Evolutionary conservation across 257 asterid species (phyloP).

Genomic region (Mitragyna speciosa): DNA sequence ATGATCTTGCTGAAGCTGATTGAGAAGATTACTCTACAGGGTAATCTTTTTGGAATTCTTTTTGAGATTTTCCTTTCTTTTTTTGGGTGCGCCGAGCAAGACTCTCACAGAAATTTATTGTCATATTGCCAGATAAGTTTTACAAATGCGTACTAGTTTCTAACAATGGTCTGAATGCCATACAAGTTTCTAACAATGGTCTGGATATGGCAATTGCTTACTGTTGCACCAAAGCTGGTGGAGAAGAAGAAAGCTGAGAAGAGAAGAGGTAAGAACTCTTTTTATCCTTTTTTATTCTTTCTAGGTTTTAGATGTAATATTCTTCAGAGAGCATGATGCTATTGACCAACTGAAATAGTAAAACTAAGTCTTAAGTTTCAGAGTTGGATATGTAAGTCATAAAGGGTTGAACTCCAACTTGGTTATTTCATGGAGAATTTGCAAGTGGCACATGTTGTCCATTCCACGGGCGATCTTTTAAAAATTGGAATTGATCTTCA

Average conservation of each 20-base stretch:
- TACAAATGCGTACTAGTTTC: background rate
- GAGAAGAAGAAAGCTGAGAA: background rate
- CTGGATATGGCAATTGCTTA: background rate
- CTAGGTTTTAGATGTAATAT: background rate
- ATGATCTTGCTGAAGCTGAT: slow-evolving; percentile 1
- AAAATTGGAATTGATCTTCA: background rate
- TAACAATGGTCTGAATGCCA: too few species aligned
- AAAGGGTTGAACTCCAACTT: background rate
- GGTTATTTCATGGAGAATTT: background rate
- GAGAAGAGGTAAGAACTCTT: slow-evolving; percentile 10
- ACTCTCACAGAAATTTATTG: background rate
- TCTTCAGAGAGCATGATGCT: background rate
- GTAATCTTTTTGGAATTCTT: background rate
- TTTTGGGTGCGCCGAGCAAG: too few species aligned
- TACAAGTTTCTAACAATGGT: background rate
- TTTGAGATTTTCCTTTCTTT: too few species aligned
- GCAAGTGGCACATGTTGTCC: background rate
- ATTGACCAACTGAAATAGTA: background rate
- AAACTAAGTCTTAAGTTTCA: background rate
- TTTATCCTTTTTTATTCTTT: background rate
- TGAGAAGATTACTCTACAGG: background rate
- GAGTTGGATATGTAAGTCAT: background rate
- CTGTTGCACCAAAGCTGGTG: background rate
- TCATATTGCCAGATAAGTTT: background rate
- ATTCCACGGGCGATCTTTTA: too few species aligned